Base-by-base conservation (phyloP, 108 stramenopile genomes). In the Asterionellopsis glacialis region DNA sequence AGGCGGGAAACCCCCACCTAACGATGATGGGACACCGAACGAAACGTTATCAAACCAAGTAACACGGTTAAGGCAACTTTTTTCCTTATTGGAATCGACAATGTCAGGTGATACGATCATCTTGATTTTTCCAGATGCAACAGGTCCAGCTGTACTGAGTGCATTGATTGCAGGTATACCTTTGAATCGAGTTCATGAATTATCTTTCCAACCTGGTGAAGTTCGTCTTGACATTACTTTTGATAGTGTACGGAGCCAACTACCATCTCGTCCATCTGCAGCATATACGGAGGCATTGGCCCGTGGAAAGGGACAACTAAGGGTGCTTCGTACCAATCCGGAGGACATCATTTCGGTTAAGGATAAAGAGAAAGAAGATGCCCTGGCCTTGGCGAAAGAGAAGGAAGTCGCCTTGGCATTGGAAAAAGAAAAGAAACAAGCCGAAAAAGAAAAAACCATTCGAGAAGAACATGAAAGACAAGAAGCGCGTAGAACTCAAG, bases 21-120 rank as follows among this genome's bases (percentile, higher is more conserved):
- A 92, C 54, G 79, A 80, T 43, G 91, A 92, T 66, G 85, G 91
- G 0, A 92, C 87, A 11, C 91, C 91, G 1, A 67, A 82, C 11
- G 91, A 92, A 56, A 87, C 79, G 1, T 51, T 92, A 50, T 50
- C 70, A 11, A 85, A 92, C 68, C 84, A 85, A 56, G 68, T 73
- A 9, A 74, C 84, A 1, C 63, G 91, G 45, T 67, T 92, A 27
- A 67, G 77, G 16, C 85, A 92, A 57, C 65, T 85, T 11, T 40
- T 90, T 54, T 49, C 25, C 41, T 12, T 89, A 11, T 52, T 81
- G 27, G 88, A 89, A 65, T 81, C 82, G 0, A 67, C 76, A 5
- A 84, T 83, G 51, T 77, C 79, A 1, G 91, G 91, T 15, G 91
- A 92, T 43, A 80, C 63, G 12, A 72, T 92, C 19, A 43, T 92